Evolutionary conservation across 805 yeast genomes (phyloP), one percentile per base, ranked within the genome.

Genomic region (Candida rishiriensis): DNA sequence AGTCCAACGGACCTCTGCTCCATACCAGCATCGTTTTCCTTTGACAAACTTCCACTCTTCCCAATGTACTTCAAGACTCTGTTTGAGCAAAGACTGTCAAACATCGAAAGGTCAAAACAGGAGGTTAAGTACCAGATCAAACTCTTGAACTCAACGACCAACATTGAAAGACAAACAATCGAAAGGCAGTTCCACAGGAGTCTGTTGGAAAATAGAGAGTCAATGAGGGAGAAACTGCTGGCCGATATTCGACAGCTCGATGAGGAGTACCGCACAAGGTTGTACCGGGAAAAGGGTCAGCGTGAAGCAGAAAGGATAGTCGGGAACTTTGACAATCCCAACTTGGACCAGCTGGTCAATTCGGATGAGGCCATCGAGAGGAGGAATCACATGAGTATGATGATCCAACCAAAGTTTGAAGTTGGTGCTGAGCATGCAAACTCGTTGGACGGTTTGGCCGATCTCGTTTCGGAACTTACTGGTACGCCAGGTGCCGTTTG

Each of bases 391-490:
- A 39, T 39, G 16, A 39, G 40, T 6, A 21, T 17, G 8, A 32
- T 36, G 26, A n/a, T 41, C 21, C 45, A 41, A 17, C 41, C 40
- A 17, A 42, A 43, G 36, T 41, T 49, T 35, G 42, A 44, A 21
- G 26, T 21, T 21, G 26, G 26, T 21, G 43, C 17, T 33, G 26
- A 26, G 28, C 40, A 15, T 11, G 29, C 41, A 11, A 49, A 43
- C 36, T 43, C 52, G 16, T 47, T 52, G 36, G 44, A 29, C 13
- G 49, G 45, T 12, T 41, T 52, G 18, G 47, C 54, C 11, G 52
- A 50, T 33, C 35, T 50, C 29, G 36, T 46, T 33, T 17, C 31
- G 9, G 51, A 48, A 35, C 18, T 42, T 34, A 37, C 36, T 28
- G 30, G 18, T 17, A 38, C 15, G 33, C 10, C 35, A n/a, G 17